A percentile compares a stretch with the other conserved stretches of the same genome.
Evolutionary conservation across 2,329 filamentous ascomycete species (phyloP).

Genomic region (Epichloe glyceriae): DNA sequence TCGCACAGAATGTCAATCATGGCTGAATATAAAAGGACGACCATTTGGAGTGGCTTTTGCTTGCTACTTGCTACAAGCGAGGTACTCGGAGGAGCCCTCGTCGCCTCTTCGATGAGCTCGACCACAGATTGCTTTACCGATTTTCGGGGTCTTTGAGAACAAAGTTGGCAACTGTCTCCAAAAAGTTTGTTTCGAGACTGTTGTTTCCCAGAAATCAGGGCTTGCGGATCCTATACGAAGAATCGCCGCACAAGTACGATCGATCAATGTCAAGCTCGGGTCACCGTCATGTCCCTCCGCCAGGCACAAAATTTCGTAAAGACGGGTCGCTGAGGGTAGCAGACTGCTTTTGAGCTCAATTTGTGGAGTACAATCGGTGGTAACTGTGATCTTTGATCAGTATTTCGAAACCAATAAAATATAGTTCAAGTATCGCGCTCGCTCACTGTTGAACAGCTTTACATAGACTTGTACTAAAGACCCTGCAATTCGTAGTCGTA

Average conservation of each 20-base stretch:
- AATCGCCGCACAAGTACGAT: slow-evolving; percentile 15
- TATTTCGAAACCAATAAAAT: neutral
- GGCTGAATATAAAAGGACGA: slow-evolving; percentile 19
- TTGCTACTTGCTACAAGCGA: neutral
- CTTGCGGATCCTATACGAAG: slow-evolving; percentile 17
- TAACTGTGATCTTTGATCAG: neutral
- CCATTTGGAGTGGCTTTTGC: slow-evolving; percentile 5
- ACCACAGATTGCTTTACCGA: slow-evolving; percentile 17
- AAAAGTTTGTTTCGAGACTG: slow-evolving; percentile 12
- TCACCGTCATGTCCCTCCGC: slow-evolving; percentile 13
- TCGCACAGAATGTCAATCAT: slow-evolving; percentile 21
- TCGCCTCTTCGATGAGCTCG: slow-evolving; percentile 21
- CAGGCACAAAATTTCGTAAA: slow-evolving; percentile 15
- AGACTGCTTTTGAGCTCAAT: slow-evolving; percentile 4
- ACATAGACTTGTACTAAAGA: slow-evolving; percentile 17
- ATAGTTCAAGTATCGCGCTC: neutral
- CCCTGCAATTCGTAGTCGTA: slow-evolving; percentile 17
- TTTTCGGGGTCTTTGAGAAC: slow-evolving; percentile 16
- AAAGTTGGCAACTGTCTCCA: slow-evolving; percentile 12
- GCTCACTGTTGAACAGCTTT: slow-evolving; percentile 14
- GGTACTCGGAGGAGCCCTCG: slow-evolving; percentile 7
- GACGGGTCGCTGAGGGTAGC: slow-evolving; percentile 5
- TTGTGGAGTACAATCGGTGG: neutral
- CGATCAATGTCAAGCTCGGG: slow-evolving; percentile 13
- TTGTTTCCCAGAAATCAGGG: slow-evolving; percentile 16